Percentiles rank a stretch among this genome's conserved stretches.
phyloP scores from a whole-genome alignment of 1,139 yeast genomes.

The Yamadazyma taylorii region DNA sequence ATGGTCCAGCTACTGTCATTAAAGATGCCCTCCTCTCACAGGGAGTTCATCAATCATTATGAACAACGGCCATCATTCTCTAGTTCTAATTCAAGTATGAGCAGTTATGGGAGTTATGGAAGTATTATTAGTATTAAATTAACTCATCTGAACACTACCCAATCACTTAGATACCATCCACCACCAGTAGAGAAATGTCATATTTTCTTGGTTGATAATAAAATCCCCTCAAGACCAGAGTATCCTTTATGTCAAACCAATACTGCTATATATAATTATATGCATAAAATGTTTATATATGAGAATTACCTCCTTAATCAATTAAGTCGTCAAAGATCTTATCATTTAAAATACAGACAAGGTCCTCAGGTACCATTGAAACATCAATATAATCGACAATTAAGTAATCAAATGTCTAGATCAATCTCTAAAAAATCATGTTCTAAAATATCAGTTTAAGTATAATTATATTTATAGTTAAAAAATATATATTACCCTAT shows the following conservation, averaged over 20 bases:
- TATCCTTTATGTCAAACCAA: slow-evolving; percentile 25
- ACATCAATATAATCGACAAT: slow-evolving; percentile 9
- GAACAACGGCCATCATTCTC: too few species aligned
- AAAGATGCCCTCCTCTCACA: not conserved
- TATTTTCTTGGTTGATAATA: not conserved
- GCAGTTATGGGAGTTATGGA: too few species aligned
- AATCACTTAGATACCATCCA: slow-evolving; percentile 8
- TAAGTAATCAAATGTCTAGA: slow-evolving; percentile 8
- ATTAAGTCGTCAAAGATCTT: slow-evolving; percentile 9
- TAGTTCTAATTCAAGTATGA: not conserved
- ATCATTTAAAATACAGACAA: slow-evolving; percentile 7
- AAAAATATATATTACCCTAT: not conserved
- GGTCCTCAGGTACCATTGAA: slow-evolving; percentile 5
- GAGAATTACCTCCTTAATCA: slow-evolving; percentile 11
- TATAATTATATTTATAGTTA: not conserved
- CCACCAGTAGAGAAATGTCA: slow-evolving; percentile 6
- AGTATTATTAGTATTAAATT: too few species aligned
- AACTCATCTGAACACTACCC: too few species aligned
- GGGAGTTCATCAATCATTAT: too few species aligned
- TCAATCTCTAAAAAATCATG: not conserved
- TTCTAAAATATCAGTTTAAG: not conserved
- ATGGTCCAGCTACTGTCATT: slow-evolving; percentile 7
- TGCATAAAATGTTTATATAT: slow-evolving; percentile 22
- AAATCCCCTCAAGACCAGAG: slow-evolving; percentile 15
- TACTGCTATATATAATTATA: slow-evolving; percentile 24